Evolutionary conservation across 2,329 filamentous ascomycete genomes (phyloP).

Genomic region (Fusarium brevicatenulatum): DNA sequence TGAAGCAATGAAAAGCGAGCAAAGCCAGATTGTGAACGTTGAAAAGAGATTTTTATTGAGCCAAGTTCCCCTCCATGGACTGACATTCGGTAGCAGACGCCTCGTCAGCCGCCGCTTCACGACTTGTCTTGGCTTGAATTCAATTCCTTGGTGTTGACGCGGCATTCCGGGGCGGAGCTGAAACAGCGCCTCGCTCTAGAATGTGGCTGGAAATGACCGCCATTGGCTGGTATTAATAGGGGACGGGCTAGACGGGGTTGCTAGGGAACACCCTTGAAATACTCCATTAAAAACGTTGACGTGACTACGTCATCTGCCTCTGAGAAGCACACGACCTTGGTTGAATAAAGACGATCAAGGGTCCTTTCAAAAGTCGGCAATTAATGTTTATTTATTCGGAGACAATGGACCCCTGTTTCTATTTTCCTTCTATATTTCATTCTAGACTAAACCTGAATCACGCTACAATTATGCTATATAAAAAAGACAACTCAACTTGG

Average conservation of each 20-base stretch:
- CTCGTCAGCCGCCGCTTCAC: constrained; percentile 38
- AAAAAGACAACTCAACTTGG: background rate
- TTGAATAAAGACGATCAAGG: constrained; percentile 5
- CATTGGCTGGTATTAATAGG: constrained; percentile 43
- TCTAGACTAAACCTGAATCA: background rate
- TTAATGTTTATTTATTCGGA: background rate
- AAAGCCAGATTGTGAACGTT: background rate
- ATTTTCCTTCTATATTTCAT: background rate
- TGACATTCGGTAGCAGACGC: constrained; percentile 13
- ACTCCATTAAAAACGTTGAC: background rate
- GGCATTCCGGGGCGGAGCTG: constrained; percentile 45
- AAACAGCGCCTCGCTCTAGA: constrained; percentile 40
- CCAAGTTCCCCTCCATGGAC: background rate
- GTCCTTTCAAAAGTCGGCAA: background rate
- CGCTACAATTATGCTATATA: background rate
- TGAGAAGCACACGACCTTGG: background rate
- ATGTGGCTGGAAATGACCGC: constrained; percentile 37
- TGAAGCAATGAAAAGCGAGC: background rate
- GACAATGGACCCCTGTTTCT: background rate
- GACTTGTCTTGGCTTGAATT: constrained; percentile 31
- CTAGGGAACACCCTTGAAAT: constrained; percentile 33
- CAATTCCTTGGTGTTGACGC: constrained; percentile 43
- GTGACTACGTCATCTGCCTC: constrained; percentile 34
- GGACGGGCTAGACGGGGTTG: constrained; percentile 3
- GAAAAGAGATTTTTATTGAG: background rate